Evolutionary conservation across 108 stramenopile species (phyloP).

Genomic region (Skeletonema potamos): DNA sequence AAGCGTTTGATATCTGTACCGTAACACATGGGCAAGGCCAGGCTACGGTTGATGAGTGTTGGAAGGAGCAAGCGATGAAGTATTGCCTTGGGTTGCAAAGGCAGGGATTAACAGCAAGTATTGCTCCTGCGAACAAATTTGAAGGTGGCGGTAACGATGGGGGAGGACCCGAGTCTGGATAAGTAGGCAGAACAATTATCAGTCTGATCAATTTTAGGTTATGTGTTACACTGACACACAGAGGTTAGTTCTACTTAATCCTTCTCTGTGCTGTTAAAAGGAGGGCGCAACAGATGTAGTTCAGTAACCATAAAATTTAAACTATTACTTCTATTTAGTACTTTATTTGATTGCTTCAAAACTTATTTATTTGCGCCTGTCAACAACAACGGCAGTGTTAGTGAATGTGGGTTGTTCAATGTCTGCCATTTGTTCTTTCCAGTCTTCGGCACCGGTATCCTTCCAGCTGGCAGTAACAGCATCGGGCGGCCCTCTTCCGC

Average conservation of each 20-base stretch:
- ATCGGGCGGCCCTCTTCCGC: slow-evolving; percentile 9
- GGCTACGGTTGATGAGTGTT: slow-evolving; percentile 88
- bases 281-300: too few relatives aligned
- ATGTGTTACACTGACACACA: background rate
- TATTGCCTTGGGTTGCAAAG: slow-evolving; percentile 86
- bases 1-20: slow-evolving; percentile 90
- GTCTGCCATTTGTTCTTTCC: slow-evolving; percentile 70
- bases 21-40: slow-evolving; percentile 92
- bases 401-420: slow-evolving; percentile 60
- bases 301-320: slow-evolving; percentile 6
- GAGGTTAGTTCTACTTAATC: too few relatives aligned
- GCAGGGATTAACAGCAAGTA: slow-evolving; percentile 91
- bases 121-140: slow-evolving; percentile 89
- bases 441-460: slow-evolving; percentile 71
- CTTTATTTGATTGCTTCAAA: background rate
- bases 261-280: background rate
- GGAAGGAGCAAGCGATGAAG: slow-evolving; percentile 92
- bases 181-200: background rate
- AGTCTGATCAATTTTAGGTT: background rate
- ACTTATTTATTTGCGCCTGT: slow-evolving; percentile 41
- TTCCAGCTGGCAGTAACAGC: slow-evolving; percentile 35
- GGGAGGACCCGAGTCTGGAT: slow-evolving; percentile 8
- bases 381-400: slow-evolving; percentile 66
- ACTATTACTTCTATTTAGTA: slow-evolving; percentile 7
- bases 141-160: slow-evolving; percentile 74